These are phyloP conservation scores for Colletotrichum higginsianum DNA, from an alignment of 2,329 filamentous ascomycete genomes.

Conservation along the genomic window DNA sequence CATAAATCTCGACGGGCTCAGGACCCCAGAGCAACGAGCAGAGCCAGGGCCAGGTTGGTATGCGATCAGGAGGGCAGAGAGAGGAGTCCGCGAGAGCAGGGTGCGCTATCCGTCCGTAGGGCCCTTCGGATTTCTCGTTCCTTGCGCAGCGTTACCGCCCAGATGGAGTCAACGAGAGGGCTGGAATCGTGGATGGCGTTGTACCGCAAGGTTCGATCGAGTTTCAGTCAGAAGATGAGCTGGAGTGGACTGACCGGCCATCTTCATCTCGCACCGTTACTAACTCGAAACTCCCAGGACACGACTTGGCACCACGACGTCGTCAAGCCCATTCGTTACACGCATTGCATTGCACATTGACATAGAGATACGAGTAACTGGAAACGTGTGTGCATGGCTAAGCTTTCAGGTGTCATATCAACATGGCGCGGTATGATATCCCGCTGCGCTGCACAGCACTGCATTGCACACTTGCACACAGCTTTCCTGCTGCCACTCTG, in stretches of 20 bases:
- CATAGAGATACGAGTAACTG: conserved; percentile 6
- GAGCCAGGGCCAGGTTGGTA: conserved; percentile 25
- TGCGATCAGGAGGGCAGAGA: no score
- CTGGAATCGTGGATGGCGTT: background rate
- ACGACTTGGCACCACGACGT: conserved; percentile 13
- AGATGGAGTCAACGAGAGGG: conserved; percentile 17
- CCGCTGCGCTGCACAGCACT: background rate
- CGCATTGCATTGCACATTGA: background rate
- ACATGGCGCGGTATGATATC: conserved; percentile 1
- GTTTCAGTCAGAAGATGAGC: conserved; percentile 28
- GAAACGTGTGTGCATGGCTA: background rate
- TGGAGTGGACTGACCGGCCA: conserved; percentile 4
- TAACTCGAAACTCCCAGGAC: background rate
- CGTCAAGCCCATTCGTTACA: conserved; percentile 9
- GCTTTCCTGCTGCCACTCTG: background rate
- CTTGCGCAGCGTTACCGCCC: conserved; percentile 8
- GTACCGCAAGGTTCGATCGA: conserved; percentile 16
- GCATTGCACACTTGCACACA: background rate
- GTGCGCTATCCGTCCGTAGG: conserved; percentile 28
- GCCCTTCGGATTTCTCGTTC: conserved; percentile 11
- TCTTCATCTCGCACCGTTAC: conserved; percentile 5
- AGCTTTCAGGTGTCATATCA: conserved; percentile 14
- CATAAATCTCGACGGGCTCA: conserved; percentile 22
- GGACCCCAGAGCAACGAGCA: conserved; percentile 7
- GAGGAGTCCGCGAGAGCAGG: background rate